Evolutionary conservation across 768 basidiomycete species (phyloP).

Genomic region (Tylopilus intermedius): DNA sequence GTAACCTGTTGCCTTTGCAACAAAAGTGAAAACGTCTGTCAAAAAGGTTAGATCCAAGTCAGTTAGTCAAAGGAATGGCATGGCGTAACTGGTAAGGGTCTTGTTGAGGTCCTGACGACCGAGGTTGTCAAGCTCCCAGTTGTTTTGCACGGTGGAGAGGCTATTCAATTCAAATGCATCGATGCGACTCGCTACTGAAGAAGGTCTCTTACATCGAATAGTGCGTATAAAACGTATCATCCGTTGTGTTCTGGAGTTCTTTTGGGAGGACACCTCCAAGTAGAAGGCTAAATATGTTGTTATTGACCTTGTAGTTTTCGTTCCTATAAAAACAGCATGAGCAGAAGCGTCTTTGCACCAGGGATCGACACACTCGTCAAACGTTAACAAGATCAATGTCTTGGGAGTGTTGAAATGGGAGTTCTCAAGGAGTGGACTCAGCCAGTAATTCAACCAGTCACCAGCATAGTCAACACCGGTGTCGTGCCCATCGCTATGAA

Average conservation of each 20-base stretch:
- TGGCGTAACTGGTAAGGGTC: neutral
- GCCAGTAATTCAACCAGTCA: slow-evolving; percentile 45
- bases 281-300: slow-evolving; percentile 43
- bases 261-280: slow-evolving; percentile 44
- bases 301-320: slow-evolving; percentile 36
- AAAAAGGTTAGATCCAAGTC: slow-evolving; percentile 3
- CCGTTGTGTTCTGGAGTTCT: slow-evolving; percentile 39
- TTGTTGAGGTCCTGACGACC: slow-evolving; percentile 54
- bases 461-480: slow-evolving; percentile 46
- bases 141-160: slow-evolving; percentile 51
- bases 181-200: neutral
- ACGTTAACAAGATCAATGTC: neutral
- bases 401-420: neutral
- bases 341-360: slow-evolving; percentile 16
- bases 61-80: too few relatives aligned
- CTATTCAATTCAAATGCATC: slow-evolving; percentile 8
- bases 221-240: slow-evolving; percentile 55
- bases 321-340: slow-evolving; percentile 10
- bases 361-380: slow-evolving; percentile 5
- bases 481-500: slow-evolving; percentile 56
- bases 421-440: neutral
- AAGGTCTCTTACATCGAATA: slow-evolving; percentile 38
- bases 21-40: slow-evolving; percentile 48
- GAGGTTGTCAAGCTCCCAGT: slow-evolving; percentile 57
- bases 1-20: slow-evolving; percentile 44